Base-by-base conservation (phyloP, 306 rosid species). In the Pachyrhizus erosus region DNA sequence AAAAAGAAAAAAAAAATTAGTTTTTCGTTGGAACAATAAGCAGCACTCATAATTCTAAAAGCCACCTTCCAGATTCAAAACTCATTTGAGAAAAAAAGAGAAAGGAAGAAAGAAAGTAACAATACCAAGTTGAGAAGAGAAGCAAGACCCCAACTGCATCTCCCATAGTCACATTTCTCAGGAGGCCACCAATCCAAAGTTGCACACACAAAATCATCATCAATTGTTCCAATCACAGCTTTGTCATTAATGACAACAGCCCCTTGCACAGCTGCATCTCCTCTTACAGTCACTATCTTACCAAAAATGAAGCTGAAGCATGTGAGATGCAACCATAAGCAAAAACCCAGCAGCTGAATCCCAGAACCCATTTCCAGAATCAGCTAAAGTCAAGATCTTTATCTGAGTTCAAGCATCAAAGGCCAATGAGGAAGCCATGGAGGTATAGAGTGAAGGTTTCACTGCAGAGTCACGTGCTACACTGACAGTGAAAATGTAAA, bases 121-220 rank as follows among this genome's bases (percentile, higher is more conserved):
- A 42, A 70, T 81, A 96, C 99, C 96, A 96, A 91, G 87, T 93
- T 96, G 67, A 96, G 94, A 69, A 96, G 91, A 83, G 98, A 91
- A 73, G 98, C 91, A 42, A 27, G 91, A 61, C 91, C 98, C 99
- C 99, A 96, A 82, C 97, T 92, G 73, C 99, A 96, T 20, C 87
- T 89, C 0, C 97, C 98, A 88, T 96, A 96, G 72, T 96, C 99
- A 73, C 99, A 96, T 89, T 96, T 96, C 88, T 91, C 89, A 73
- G 98, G 97, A 58, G 99, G 99, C 99, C 99, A 96, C 99, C 99
- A 96, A 82, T 96, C 99, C 70, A 96, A 31, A 66, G 99, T 93
- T 10, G 99, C 98, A 86, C 99, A 96, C 0, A 93, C 86, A 75
- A 93, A 96, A 89, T 93, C 99, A 24, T 87, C 91, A 83, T 96